These are phyloP conservation scores for Teratosphaeria nubilosa DNA, from an alignment of 2,329 filamentous ascomycete species.

Conservation along the genomic window DNA sequence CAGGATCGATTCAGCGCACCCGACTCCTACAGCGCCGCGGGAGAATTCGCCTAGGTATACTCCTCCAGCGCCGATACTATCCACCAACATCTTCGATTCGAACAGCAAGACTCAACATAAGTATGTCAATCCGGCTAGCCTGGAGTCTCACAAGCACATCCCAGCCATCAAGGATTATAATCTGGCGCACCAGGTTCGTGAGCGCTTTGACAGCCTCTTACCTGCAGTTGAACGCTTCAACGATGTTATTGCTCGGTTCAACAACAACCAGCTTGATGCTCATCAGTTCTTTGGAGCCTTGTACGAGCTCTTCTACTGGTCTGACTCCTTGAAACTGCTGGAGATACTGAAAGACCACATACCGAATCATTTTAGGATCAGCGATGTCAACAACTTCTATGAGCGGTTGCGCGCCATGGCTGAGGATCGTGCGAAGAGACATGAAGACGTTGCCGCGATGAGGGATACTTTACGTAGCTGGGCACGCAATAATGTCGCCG, in stretches of 20 bases:
- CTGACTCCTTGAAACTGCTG: not conserved
- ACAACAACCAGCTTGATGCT: not conserved
- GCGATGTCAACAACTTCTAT: not conserved
- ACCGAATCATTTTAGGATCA: not conserved
- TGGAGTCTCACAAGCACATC: not conserved
- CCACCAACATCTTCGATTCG: not conserved
- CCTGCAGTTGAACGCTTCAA: not conserved
- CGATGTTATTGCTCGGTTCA: not conserved
- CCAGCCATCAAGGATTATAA: not conserved
- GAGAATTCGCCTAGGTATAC: not conserved
- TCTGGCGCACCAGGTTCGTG: not conserved
- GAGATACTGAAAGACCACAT: not conserved
- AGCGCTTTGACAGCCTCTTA: not conserved
- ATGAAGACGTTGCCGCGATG: not conserved
- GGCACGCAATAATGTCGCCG: not conserved
- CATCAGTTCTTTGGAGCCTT: constrained; percentile 2
- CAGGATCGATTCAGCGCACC: not conserved
- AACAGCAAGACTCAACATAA: not conserved
- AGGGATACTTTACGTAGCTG: not conserved
- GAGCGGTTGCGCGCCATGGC: not conserved
- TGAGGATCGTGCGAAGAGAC: not conserved
- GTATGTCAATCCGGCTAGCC: not conserved
- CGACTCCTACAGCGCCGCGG: not conserved
- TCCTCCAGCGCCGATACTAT: not conserved
- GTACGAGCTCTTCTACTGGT: constrained; percentile 4